Evolutionary conservation across 1,284 basidiomycete genomes (phyloP).

Genomic region (Salmacisia buchloeana): DNA sequence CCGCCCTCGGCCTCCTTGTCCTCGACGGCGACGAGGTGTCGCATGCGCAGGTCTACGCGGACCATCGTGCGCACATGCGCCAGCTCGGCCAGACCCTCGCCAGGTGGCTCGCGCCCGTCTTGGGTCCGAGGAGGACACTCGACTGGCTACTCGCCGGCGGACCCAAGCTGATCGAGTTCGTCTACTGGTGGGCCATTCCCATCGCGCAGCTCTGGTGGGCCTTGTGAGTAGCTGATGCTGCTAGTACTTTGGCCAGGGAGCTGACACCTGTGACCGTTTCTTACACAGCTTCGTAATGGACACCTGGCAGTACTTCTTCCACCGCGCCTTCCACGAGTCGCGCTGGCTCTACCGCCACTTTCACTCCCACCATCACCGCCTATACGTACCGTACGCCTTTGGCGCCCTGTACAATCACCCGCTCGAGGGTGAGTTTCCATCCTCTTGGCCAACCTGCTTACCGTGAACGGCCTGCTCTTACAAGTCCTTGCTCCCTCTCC

Average conservation of each 20-base stretch:
- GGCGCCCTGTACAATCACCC: slow-evolving; percentile 98
- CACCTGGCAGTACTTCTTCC: slow-evolving; percentile 96
- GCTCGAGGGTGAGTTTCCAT: slow-evolving; percentile 58
- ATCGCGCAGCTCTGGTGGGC: slow-evolving; percentile 68
- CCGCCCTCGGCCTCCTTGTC: slow-evolving; percentile 66
- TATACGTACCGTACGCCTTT: slow-evolving; percentile 95
- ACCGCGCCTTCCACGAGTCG: slow-evolving; percentile 85
- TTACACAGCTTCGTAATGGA: slow-evolving; percentile 79
- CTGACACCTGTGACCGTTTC: not conserved
- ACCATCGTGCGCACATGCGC: slow-evolving; percentile 54
- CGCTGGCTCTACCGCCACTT: slow-evolving; percentile 84
- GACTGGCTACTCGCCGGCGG: slow-evolving; percentile 55
- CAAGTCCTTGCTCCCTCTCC: not conserved
- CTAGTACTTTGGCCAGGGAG: not conserved
- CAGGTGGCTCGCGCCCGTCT: not conserved
- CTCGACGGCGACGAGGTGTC: slow-evolving; percentile 57
- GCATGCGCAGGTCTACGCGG: slow-evolving; percentile 43
- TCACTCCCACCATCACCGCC: slow-evolving; percentile 90
- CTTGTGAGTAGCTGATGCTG: slow-evolving; percentile 73
- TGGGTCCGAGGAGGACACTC: slow-evolving; percentile 13
- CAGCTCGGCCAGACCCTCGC: not conserved
- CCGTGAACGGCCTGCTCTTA: not conserved
- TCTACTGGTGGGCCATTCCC: slow-evolving; percentile 95
- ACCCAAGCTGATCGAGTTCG: slow-evolving; percentile 60
- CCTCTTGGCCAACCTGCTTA: not conserved